phyloP scores from a whole-genome alignment of 345 rosid species.

The Microthlaspi erraticum region DNA sequence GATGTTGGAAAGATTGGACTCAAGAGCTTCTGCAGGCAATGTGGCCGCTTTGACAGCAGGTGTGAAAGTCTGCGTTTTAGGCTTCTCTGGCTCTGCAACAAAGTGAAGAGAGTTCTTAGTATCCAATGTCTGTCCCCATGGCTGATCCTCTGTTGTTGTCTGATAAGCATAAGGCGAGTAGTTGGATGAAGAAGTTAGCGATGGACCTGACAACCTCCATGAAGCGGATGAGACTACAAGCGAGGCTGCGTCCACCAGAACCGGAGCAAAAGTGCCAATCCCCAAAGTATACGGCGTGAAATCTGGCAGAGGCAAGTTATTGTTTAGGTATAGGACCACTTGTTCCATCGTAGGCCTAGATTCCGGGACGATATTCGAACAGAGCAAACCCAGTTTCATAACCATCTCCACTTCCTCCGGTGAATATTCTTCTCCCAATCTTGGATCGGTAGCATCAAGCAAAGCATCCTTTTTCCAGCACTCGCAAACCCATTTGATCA shows the following conservation, averaged over 20 bases:
- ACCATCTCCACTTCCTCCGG: conserved; percentile 56
- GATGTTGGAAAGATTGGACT: conserved; percentile 25
- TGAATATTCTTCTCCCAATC: conserved; percentile 37
- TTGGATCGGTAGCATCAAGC: conserved; percentile 48
- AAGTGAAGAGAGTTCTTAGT: conserved; percentile 37
- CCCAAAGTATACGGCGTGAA: conserved; percentile 42
- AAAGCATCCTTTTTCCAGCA: conserved; percentile 49
- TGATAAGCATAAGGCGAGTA: conserved; percentile 33
- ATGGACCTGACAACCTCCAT: conserved; percentile 37
- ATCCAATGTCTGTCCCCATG: conserved; percentile 44
- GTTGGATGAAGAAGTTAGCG: conserved; percentile 34
- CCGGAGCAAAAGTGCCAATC: conserved; percentile 45
- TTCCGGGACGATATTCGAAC: conserved; percentile 46
- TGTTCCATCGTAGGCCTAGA: conserved; percentile 56
- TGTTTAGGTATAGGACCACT: conserved; percentile 46
- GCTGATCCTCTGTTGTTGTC: conserved; percentile 20
- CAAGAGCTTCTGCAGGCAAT: conserved; percentile 17
- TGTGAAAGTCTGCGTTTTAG: conserved; percentile 1
- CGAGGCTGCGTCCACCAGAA: conserved; percentile 40
- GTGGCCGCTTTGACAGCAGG: conserved; percentile 16
- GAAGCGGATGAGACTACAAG: conserved; percentile 39
- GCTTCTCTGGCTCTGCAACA: conserved; percentile 33
- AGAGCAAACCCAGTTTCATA: conserved; percentile 56
- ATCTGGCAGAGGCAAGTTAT: conserved; percentile 44
- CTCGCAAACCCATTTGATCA: conserved; percentile 51